Evolutionary conservation across 108 stramenopile genomes (phyloP).

Genomic region (Pseudonitzschia multiseries): DNA sequence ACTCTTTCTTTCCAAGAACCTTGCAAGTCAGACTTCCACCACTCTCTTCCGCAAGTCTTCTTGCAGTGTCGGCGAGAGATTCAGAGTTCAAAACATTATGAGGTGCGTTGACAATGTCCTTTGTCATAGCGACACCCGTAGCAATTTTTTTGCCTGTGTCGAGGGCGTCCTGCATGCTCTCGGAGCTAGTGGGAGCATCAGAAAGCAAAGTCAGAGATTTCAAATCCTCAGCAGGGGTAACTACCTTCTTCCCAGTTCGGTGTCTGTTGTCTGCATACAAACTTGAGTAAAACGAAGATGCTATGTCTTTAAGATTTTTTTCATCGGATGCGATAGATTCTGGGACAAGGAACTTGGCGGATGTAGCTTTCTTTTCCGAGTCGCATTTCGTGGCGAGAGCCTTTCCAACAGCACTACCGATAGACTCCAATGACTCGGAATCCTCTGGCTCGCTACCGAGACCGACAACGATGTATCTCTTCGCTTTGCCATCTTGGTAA

Average conservation of each 20-base stretch:
- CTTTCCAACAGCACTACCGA: slow-evolving; percentile 55
- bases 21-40: slow-evolving; percentile 72
- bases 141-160: slow-evolving; percentile 61
- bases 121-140: slow-evolving; percentile 61
- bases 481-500: slow-evolving; percentile 35
- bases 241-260: slow-evolving; percentile 68
- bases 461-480: slow-evolving; percentile 64
- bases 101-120: slow-evolving; percentile 97
- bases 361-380: slow-evolving; percentile 65
- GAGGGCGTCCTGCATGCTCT: slow-evolving; percentile 38
- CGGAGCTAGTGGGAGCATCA: slow-evolving; percentile 32
- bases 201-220: slow-evolving; percentile 52
- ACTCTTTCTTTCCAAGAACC: slow-evolving; percentile 84
- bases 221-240: slow-evolving; percentile 66
- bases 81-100: slow-evolving; percentile 92
- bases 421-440: slow-evolving; percentile 31
- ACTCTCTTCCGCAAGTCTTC: slow-evolving; percentile 71
- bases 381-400: slow-evolving; percentile 71
- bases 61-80: slow-evolving; percentile 84
- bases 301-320: slow-evolving; percentile 43
- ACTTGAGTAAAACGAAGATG: slow-evolving; percentile 55
- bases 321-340: slow-evolving; percentile 25
- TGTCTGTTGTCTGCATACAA: slow-evolving; percentile 86
- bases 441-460: slow-evolving; percentile 51
- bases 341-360: slow-evolving; percentile 58